Evolutionary conservation across 139 green algal species (phyloP).

Genomic region (Chlamydomonas sp.): DNA sequence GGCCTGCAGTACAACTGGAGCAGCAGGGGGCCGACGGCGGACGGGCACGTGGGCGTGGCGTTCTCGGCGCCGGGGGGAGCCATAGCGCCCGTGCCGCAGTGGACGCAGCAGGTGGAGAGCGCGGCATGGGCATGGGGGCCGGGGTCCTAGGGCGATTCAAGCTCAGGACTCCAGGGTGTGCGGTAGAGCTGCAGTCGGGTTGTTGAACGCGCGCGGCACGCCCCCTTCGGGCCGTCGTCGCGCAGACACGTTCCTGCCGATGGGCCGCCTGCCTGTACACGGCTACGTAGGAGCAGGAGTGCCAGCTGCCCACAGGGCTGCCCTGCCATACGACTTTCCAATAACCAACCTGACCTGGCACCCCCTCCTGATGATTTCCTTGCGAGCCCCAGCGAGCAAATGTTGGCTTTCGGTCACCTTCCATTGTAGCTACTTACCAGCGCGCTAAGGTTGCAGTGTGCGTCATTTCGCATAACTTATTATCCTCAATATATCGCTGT

Average conservation of each 20-base stretch:
- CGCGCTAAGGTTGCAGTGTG: neutral
- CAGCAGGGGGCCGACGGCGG: conserved; percentile 74
- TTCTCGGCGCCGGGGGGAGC: conserved; percentile 70
- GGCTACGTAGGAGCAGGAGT: no score
- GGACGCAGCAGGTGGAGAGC: conserved; percentile 61
- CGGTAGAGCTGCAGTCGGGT: no score
- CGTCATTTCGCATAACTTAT: neutral
- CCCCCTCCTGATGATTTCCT: no score
- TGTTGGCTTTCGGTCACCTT: neutral
- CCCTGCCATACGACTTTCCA: no score
- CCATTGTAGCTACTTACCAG: neutral
- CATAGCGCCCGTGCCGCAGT: conserved; percentile 86
- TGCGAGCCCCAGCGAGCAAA: no score
- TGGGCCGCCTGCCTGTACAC: no score
- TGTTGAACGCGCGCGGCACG: no score
- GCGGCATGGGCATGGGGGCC: neutral
- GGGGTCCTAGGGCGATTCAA: neutral
- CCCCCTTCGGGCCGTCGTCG: no score
- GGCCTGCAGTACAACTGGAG: conserved; percentile 85
- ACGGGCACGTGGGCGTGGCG: conserved; percentile 84
- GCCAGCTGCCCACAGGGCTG: no score
- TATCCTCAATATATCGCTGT: neutral
- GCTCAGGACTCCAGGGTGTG: no score
- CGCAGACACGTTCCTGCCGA: no score
- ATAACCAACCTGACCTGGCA: no score